Evolutionary conservation across 345 rosid genomes (phyloP), one percentile per base, ranked within the genome.

Genomic region (Kernera saxatilis): DNA sequence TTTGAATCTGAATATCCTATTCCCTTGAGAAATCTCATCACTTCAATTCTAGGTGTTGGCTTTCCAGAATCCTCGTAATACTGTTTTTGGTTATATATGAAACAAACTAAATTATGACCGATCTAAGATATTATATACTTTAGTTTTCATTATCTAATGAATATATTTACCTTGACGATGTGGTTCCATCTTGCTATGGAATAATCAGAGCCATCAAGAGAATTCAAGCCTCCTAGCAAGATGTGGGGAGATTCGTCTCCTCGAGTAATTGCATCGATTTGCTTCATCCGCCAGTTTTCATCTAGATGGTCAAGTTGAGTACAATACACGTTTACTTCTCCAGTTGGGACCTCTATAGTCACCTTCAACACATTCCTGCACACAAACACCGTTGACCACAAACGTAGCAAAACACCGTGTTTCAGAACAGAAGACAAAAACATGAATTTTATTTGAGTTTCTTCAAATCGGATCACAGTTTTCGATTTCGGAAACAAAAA

Each of bases 281-380:
- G 98, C 72, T 81, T 89, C 96, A 91, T 84, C 72, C 97, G 75
- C 98, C 98, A 93, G n/a, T 82, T 80, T 75, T 93, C 98, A 71
- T 89, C 83, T 59, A 93, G 72, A 84, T 93, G 97, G 67, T 91
- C 98, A 8, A 93, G 89, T 64, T 93, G 98, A 0, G 98, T 93
- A 80, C 95, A 89, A 73, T 83, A 84, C 32, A 93, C 84, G 56
- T 84, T 85, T 46, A 93, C 79, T 69, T 93, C 95, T 76, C 97
- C 96, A 19, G 89, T 88, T 44, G 98, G 97, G 51, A 91, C 86
- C 43, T 83, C 82, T 73, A 93, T 78, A 10, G 91, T 91, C 39
- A 88, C 95, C 83, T 83, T 91, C 21, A 93, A 84, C 73, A 89
- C 96, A 66, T 93, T 93, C 90, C 97, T 93, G 69, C 64, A 79